Percentiles rank a stretch among this genome's conserved stretches.
phyloP scores from a whole-genome alignment of 2,329 filamentous ascomycete genomes.

The Alternaria panax region DNA sequence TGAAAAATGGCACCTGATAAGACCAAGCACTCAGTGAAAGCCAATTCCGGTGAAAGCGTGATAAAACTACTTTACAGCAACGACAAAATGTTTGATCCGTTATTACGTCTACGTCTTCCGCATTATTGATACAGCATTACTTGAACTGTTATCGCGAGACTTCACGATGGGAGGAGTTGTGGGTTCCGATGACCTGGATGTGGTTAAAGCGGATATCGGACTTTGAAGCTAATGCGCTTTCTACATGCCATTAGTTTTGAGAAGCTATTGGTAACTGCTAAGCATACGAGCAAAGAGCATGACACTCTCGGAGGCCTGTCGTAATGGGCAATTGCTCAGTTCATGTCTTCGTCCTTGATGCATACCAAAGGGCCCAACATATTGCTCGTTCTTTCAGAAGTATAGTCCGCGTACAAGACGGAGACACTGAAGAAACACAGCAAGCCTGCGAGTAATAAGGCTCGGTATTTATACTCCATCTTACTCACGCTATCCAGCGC shows the following conservation, averaged over 20 bases:
- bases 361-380: conserved; percentile 27
- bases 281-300: conserved; percentile 31
- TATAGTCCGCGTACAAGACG: conserved; percentile 2
- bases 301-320: conserved; percentile 24
- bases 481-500: conserved; percentile 6
- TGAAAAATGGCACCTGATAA: too few relatives aligned
- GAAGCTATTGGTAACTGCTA: too few relatives aligned
- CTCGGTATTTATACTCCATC: conserved; percentile 19
- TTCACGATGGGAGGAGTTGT: conserved; percentile 62
- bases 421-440: conserved; percentile 3
- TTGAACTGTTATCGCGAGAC: too few relatives aligned
- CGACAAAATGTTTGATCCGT: too few relatives aligned
- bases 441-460: conserved; percentile 12
- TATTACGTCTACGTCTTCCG: too few relatives aligned
- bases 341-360: too few relatives aligned
- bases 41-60: too few relatives aligned
- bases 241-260: conserved; percentile 17
- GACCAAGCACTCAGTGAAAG: too few relatives aligned
- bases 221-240: conserved; percentile 20
- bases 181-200: conserved; percentile 60
- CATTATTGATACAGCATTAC: too few relatives aligned
- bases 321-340: conserved; percentile 5
- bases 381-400: not conserved
- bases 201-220: conserved; percentile 58
- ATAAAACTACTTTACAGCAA: too few relatives aligned